Base-by-base conservation (phyloP, 306 rosid genomes). In the Cyclanthera cordifolia region DNA sequence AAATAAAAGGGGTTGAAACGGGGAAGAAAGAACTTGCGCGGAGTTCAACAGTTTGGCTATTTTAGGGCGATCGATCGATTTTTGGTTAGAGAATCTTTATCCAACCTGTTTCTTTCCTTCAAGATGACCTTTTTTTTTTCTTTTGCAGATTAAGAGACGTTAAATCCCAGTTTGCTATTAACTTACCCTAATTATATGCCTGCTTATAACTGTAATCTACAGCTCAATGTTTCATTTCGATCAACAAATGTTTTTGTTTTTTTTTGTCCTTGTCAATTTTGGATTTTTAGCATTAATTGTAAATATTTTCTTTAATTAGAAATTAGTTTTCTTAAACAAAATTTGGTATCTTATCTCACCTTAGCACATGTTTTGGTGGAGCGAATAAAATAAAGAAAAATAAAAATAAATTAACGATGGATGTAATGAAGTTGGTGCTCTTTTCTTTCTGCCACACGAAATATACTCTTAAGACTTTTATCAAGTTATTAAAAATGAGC, bases 1-100 rank as follows among this genome's bases (percentile, higher is more conserved):
- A 53, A 53, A 34, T 34, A 34, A 37, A 37, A 37, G 43, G 43
- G 41, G 41, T 34, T 34, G 8, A 34, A 34, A 34, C 41, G 41
- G 53, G 84, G 82, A 12, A 11, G 55, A 53, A 71, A 54, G 39
- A 39, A 78, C 54, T 69, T 45, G 72, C 76, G 86, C 84, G 82
- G 80, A 83, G 24, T 80, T 80, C 80, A 88, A 90, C 89, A 82
- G 87, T 69, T 83, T 81, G 63, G 5, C 85, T 78, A 82, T 75
- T 52, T 86, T 80, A n/a, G 53, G 84, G 82, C 11, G 82, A 39
- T 53, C 14, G 69, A 80, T 83, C 81, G 74, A 23, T 54, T 56
- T 56, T 14, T 4, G 43, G 43, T 37, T 37, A 56, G 15, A 27
- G 3, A 56, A 24, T 27, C 9, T 54, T 11, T 56, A 14, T 54